Percentiles rank a stretch among this genome's conserved stretches.
Conservation (phyloP, 2,329 filamentous ascomycete species). For the Verticillium longisporum region DNA sequence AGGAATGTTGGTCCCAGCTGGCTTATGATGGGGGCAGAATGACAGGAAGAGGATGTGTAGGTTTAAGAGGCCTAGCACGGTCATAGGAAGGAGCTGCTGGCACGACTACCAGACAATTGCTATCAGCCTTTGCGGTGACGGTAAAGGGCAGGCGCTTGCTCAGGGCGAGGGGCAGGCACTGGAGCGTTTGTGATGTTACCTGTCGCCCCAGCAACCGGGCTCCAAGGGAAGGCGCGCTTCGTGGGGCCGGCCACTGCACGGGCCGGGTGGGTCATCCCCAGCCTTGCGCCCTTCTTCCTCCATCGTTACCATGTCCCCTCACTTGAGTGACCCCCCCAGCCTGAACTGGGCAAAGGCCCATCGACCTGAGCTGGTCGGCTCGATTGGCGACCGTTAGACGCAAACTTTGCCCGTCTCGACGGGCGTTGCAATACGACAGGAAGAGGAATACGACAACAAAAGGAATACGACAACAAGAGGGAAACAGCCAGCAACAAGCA, state of each 20-base stretch:
- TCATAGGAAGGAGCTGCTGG: neutral
- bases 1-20: neutral
- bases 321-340: too few species aligned
- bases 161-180: neutral
- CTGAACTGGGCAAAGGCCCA: too few species aligned
- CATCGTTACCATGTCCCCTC: too few species aligned
- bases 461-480: too few species aligned
- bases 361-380: too few species aligned
- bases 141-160: neutral
- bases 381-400: too few species aligned
- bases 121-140: neutral
- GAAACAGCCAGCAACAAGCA: too few species aligned
- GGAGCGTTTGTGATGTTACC: neutral
- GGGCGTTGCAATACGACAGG: too few species aligned
- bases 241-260: neutral
- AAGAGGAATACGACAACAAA: too few species aligned
- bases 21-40: neutral
- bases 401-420: too few species aligned
- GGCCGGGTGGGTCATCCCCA: neutral
- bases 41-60: neutral
- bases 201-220: slow-evolving; percentile 1
- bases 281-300: neutral
- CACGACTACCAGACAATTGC: too few species aligned
- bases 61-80: neutral
- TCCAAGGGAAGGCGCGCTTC: neutral